A percentile compares a stretch with the other conserved stretches of the same genome.
These are phyloP conservation scores for Aspergillus transmontanensis DNA, from an alignment of 2,329 filamentous ascomycete genomes.

Conservation along the genomic window DNA sequence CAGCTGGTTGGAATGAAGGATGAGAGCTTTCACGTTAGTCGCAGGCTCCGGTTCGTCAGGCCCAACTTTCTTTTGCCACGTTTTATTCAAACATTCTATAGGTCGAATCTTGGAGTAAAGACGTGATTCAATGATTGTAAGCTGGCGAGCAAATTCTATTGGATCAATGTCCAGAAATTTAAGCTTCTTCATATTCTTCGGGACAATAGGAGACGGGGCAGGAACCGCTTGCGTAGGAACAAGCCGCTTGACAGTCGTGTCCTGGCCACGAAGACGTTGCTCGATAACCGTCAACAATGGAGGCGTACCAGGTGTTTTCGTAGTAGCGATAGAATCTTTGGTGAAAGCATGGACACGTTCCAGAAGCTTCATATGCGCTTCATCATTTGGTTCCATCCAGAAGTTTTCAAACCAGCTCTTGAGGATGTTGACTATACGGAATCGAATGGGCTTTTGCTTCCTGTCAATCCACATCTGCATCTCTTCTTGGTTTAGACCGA, in stretches of 20 bases:
- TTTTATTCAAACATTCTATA: slow-evolving; percentile 96
- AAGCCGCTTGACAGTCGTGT: slow-evolving; percentile 80
- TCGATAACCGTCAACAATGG: slow-evolving; percentile 86
- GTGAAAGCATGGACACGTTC: slow-evolving; percentile 89
- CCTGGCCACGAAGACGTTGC: slow-evolving; percentile 84
- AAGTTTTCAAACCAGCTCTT: slow-evolving; percentile 99
- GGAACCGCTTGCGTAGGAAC: slow-evolving; percentile 83
- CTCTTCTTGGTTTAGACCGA: slow-evolving; percentile 73
- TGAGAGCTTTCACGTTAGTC: slow-evolving; percentile 91
- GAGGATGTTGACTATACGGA: slow-evolving; percentile 94
- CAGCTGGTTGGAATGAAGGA: slow-evolving; percentile 96
- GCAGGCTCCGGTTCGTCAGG: slow-evolving; percentile 75
- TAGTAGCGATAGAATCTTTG: slow-evolving; percentile 87
- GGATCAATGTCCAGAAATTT: slow-evolving; percentile 98
- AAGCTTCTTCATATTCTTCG: slow-evolving; percentile 99
- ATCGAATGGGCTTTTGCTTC: slow-evolving; percentile 94
- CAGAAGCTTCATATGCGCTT: slow-evolving; percentile 82
- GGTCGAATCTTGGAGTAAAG: slow-evolving; percentile 95
- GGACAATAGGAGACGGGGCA: slow-evolving; percentile 84
- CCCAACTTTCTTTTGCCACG: slow-evolving; percentile 93
- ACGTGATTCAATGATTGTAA: slow-evolving; percentile 94
- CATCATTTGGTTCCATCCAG: slow-evolving; percentile 95
- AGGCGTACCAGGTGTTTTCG: slow-evolving; percentile 84
- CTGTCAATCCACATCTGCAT: slow-evolving; percentile 87
- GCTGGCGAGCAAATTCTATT: slow-evolving; percentile 92